Base-by-base conservation (phyloP, 2,329 filamentous ascomycete species). In the Knoxdaviesia capensis region DNA sequence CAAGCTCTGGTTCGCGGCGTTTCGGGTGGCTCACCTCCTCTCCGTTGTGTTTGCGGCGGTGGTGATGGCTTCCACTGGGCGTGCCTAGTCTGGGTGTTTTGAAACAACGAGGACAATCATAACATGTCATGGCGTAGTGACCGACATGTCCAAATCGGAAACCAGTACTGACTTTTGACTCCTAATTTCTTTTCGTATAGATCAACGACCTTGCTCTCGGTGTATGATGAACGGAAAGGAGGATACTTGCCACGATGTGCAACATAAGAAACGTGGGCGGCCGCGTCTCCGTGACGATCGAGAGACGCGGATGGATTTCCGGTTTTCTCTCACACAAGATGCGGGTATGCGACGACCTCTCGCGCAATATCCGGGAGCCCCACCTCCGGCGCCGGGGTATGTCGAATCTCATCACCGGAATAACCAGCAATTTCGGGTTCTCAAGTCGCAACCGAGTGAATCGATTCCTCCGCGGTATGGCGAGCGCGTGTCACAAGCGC, bases 191-290 rank as follows among this genome's bases (percentile, higher is more conserved):
- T 37, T 38, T 29, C 34, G 33, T 48, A 53, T 53, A 80, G 76
- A 80, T 41, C 78, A 84, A 57, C 69, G 83, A 44, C 83, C 83
- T 31, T 90, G 83, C 54, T 77, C 78, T 31, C 71, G 83, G 54
- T 90, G 83, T 54, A 62, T 80, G 33, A 74, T 74, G 51, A 84
- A 83, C 53, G 80, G 80, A 46, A 90, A 88, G 52, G 68, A 88
- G 64, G 80, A 86, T 44, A 69, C 77, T 6, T 90, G 83, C 54
- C 66, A 84, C 50, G 83, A 90, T 57, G 82, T 90, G 33, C 79
- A 85, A 53, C 83, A 90, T 59, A 90, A 88, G 59, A 90, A 88
- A 56, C 66, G 83, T 50, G 83, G 83, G 36, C 70, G 83, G 40
- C 83, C 83, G 45, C 70, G 83, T 48, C 63, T 90, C 49, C 73